Evolutionary conservation across 768 basidiomycete species (phyloP).

Genomic region (Amanita molliuscula): DNA sequence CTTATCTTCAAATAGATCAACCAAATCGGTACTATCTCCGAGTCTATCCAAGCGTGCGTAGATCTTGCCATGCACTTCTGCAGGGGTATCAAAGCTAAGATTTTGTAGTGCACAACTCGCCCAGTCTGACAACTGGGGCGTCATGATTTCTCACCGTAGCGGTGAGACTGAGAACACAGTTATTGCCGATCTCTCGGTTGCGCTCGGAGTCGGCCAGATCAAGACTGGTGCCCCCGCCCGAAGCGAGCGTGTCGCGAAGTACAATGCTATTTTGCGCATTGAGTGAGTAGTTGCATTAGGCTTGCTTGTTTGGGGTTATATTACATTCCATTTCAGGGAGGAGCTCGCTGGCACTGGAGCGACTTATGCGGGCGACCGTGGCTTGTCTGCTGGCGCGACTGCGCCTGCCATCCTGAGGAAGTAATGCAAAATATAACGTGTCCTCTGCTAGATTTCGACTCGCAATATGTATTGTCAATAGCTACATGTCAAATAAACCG

Average conservation of each 20-base stretch:
- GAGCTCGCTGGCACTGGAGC: constrained; percentile 58
- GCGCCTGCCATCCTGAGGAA: constrained; percentile 66
- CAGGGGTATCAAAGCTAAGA: neutral
- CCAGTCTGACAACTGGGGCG: constrained; percentile 95
- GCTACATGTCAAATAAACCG: neutral
- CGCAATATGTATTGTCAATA: neutral
- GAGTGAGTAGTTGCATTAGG: constrained; percentile 42
- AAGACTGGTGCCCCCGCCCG: constrained; percentile 98
- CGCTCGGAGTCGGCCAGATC: constrained; percentile 88
- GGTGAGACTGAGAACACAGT: constrained; percentile 98
- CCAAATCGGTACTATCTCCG: constrained; percentile 98
- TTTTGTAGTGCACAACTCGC: constrained; percentile 77
- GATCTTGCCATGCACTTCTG: neutral
- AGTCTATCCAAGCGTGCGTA: constrained; percentile 95
- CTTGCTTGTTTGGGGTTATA: neutral
- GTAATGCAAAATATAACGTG: constrained; percentile 20
- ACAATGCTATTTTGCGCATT: constrained; percentile 84
- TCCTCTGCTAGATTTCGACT: neutral
- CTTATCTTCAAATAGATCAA: constrained; percentile 48
- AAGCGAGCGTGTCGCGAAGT: constrained; percentile 94
- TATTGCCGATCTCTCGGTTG: constrained; percentile 93
- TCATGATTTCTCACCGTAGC: constrained; percentile 99
- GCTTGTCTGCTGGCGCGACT: constrained; percentile 68
- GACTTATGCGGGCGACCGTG: constrained; percentile 68
- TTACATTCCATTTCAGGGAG: constrained; percentile 18